Base-by-base conservation (phyloP, 768 basidiomycete species). In the Panus rudis region DNA sequence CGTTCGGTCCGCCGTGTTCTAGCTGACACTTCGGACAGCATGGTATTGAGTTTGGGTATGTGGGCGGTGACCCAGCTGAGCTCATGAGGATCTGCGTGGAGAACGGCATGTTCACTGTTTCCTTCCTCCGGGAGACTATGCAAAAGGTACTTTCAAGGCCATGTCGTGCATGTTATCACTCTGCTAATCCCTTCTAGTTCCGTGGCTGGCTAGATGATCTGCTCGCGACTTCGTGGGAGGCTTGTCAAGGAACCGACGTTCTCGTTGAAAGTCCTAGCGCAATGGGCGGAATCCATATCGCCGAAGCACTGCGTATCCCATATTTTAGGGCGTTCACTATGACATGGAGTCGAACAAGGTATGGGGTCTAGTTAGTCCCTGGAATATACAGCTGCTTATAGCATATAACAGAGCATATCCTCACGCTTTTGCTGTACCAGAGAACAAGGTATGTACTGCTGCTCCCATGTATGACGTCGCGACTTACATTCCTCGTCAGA, bases 171-270 rank as follows among this genome's bases (percentile, higher is more conserved):
- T 33, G 8, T 27, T 28, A 10, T 10, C 32, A 3, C 20, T 27
- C 22, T 38, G 28, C 50, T 54, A 21, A 46, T 27, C 22, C 25
- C 42, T 20, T 33, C 22, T 59, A 94, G 87, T 98, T 98, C 69
- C 85, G 96, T 41, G 92, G 92, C 8, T 98, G 94, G 94, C 69
- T 98, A 28, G 96, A 99, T 58, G 96, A 99, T 59, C 73, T 99
- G 6, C 76, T 99, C 35, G 84, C 82, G 62, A 92, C 92, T 0
- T 88, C 92, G 2, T 98, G 93, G 92, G 84, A 92, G 52, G 93
- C 92, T 0, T 98, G 96, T 58, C 92, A 94, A 65, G 83, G 79
- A 26, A 91, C 91, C 0, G 93, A 99, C 60, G 77, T 98, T 22
- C 73, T 99, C 30, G 70, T 99, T 34, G 94, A 99, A 65, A 91